These are phyloP conservation scores for Aphanomyces invadans DNA, from an alignment of 352 stramenopile species.

Conservation along the genomic window DNA sequence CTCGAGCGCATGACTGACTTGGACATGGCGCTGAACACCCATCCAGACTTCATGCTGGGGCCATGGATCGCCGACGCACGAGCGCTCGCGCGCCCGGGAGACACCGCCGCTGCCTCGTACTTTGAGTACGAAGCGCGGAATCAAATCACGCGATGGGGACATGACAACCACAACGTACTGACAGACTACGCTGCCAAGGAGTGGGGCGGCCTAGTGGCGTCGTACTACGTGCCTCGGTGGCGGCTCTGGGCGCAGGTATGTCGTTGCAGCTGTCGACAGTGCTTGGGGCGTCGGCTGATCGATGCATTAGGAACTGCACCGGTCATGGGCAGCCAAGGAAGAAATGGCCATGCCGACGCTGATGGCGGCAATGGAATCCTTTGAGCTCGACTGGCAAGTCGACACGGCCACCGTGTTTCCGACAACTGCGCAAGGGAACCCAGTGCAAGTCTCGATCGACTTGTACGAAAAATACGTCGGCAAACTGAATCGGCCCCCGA, in stretches of 20 bases:
- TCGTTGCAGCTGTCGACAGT: background rate
- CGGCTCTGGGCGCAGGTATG: slow-evolving; percentile 37
- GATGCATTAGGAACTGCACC: slow-evolving; percentile 42
- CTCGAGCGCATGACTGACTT: slow-evolving; percentile 43
- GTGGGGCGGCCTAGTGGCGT: slow-evolving; percentile 55
- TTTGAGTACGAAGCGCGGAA: slow-evolving; percentile 75
- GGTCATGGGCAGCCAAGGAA: slow-evolving; percentile 47
- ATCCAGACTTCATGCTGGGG: slow-evolving; percentile 56
- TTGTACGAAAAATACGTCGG: slow-evolving; percentile 13
- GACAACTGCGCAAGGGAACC: background rate
- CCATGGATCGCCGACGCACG: slow-evolving; percentile 58
- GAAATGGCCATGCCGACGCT: slow-evolving; percentile 40
- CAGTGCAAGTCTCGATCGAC: background rate
- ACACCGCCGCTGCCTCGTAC: slow-evolving; percentile 30
- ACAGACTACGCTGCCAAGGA: slow-evolving; percentile 74
- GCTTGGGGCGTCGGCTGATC: background rate
- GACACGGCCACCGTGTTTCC: background rate
- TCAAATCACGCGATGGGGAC: slow-evolving; percentile 67
- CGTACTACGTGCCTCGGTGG: slow-evolving; percentile 65
- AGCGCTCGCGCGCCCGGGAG: slow-evolving; percentile 28
- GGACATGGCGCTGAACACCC: slow-evolving; percentile 55
- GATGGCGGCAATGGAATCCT: slow-evolving; percentile 39
- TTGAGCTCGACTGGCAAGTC: slow-evolving; percentile 76
- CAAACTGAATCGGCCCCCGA: background rate
- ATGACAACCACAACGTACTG: slow-evolving; percentile 64